Percentiles rank a stretch among this genome's conserved stretches.
Evolutionary conservation across 176 grass and related monocot species (phyloP).

Genomic region (Chrysopogon serrulatus): DNA sequence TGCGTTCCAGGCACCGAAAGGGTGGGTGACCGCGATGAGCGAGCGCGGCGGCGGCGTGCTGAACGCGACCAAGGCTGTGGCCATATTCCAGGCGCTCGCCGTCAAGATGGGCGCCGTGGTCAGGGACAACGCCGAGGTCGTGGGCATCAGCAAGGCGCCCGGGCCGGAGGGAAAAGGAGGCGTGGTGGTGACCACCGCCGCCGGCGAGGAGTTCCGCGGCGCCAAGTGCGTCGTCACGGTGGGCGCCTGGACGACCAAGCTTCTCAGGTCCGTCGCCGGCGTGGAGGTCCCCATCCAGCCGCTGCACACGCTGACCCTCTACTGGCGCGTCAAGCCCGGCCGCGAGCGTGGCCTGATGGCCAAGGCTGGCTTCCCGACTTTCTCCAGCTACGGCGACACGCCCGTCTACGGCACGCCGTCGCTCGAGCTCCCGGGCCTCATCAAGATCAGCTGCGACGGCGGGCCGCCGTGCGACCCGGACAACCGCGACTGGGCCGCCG

Average conservation of each 20-base stretch:
- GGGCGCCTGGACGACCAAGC: slow-evolving; percentile 50
- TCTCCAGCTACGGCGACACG: slow-evolving; percentile 58
- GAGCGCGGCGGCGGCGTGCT: slow-evolving; percentile 39
- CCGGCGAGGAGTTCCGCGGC: slow-evolving; percentile 23
- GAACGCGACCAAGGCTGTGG: slow-evolving; percentile 66
- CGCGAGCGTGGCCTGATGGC: slow-evolving; percentile 35
- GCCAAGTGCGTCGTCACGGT: slow-evolving; percentile 51
- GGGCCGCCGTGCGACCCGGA: slow-evolving; percentile 72
- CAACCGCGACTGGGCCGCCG: slow-evolving; percentile 31
- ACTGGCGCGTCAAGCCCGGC: slow-evolving; percentile 69
- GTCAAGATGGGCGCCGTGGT: slow-evolving; percentile 37
- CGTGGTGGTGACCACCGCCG: slow-evolving; percentile 22
- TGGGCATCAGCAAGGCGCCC: slow-evolving; percentile 1
- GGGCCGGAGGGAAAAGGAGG: neutral
- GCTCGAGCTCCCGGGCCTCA: slow-evolving; percentile 48
- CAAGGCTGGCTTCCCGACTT: slow-evolving; percentile 72
- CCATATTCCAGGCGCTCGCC: slow-evolving; percentile 83
- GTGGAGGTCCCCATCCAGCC: slow-evolving; percentile 58
- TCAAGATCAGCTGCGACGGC: slow-evolving; percentile 67
- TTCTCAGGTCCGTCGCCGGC: slow-evolving; percentile 30
- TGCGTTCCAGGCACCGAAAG: slow-evolving; percentile 30
- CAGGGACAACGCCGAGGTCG: slow-evolving; percentile 52
- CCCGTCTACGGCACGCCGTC: slow-evolving; percentile 38
- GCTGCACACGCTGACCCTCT: slow-evolving; percentile 56
- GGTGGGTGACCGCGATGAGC: slow-evolving; percentile 42